These are phyloP conservation scores for Wickerhamiella domercqiae DNA, from an alignment of 805 yeast genomes.

Conservation along the genomic window DNA sequence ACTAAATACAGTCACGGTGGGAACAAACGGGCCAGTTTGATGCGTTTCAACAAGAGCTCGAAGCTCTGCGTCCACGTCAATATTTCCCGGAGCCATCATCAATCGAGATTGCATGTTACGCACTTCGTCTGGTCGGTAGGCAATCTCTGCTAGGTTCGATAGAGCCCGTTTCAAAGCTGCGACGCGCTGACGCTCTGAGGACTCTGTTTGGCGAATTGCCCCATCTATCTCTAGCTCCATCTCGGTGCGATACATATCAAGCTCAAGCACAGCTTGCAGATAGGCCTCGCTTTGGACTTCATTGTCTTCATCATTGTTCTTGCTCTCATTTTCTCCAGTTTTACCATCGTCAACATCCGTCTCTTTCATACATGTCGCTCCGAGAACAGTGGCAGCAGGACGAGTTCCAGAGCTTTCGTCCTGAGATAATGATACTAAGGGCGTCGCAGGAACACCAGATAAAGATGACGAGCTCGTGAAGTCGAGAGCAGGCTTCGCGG, in stretches of 20 bases:
- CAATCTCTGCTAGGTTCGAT: constrained; percentile 37
- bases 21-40: constrained; percentile 57
- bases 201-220: constrained; percentile 28
- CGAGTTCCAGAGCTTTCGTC: background rate
- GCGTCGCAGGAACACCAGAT: background rate
- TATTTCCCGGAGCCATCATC: constrained; percentile 41
- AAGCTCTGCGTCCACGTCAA: constrained; percentile 51
- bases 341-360: background rate
- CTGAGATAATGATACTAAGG: background rate
- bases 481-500: constrained; percentile 1
- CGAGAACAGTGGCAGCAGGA: background rate
- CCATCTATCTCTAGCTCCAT: constrained; percentile 44
- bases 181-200: constrained; percentile 57
- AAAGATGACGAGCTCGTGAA: background rate
- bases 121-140: constrained; percentile 32
- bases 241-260: constrained; percentile 51
- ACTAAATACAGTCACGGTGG: constrained; percentile 54
- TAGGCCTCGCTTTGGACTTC: constrained; percentile 30
- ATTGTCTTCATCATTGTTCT: no score
- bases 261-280: constrained; percentile 35
- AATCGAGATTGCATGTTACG: constrained; percentile 33
- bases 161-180: constrained; percentile 52
- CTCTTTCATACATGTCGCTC: no score
- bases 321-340: no score
- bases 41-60: constrained; percentile 42